Evolutionary conservation across 2,329 filamentous ascomycete species (phyloP).

Genomic region (Delphinella strobiligena): DNA sequence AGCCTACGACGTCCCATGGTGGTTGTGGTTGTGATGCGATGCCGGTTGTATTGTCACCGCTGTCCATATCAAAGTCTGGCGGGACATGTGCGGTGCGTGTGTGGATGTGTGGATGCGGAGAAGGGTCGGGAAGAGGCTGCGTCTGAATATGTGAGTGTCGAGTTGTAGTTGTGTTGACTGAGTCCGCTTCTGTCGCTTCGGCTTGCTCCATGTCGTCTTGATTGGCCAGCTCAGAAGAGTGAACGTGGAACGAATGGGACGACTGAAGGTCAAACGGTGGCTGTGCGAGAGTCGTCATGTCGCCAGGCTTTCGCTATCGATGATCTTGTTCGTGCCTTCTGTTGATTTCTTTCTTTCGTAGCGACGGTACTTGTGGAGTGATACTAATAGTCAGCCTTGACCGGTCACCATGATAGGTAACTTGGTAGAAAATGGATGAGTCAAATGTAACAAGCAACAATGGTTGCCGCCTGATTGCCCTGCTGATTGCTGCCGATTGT

Average conservation of each 20-base stretch:
- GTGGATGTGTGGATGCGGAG: not conserved
- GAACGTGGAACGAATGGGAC: not conserved
- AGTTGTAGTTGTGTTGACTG: not conserved
- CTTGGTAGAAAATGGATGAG: too few relatives aligned
- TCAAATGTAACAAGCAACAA: too few relatives aligned
- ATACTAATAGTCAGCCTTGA: too few relatives aligned
- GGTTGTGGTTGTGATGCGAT: not conserved
- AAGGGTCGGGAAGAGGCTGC: not conserved
- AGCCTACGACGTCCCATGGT: not conserved
- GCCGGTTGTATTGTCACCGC: slow-evolving; percentile 3
- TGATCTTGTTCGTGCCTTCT: too few relatives aligned
- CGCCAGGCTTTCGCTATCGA: too few relatives aligned
- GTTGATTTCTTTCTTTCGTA: too few relatives aligned
- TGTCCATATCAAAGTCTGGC: slow-evolving; percentile 6
- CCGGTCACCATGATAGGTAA: too few relatives aligned
- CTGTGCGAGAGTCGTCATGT: not conserved
- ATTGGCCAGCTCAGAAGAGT: not conserved
- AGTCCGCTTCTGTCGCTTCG: not conserved
- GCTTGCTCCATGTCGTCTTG: not conserved
- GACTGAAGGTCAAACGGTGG: not conserved
- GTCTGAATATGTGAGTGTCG: not conserved
- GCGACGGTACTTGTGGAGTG: too few relatives aligned
- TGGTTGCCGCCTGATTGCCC: too few relatives aligned
- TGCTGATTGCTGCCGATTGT: too few relatives aligned
- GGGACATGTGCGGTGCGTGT: not conserved